Conservation (phyloP, 768 basidiomycete genomes). For the Solioccasus polychromus region DNA sequence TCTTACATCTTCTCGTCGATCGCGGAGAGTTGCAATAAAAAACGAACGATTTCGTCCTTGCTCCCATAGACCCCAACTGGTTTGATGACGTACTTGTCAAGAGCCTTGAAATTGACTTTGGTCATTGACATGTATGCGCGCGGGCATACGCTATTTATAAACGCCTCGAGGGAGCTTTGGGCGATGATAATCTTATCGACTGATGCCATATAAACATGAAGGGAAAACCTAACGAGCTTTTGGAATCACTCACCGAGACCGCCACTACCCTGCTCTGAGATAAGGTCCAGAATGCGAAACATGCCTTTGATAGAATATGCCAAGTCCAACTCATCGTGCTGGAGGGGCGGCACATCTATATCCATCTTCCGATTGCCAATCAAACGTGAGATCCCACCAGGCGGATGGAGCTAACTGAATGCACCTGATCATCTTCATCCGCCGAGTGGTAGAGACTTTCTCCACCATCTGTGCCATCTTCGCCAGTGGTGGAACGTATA, state of each 20-base stretch:
- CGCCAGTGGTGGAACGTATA: neutral
- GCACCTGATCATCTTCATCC: conserved; percentile 14
- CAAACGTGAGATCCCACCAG: neutral
- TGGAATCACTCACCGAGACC: conserved; percentile 42
- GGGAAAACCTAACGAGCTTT: neutral
- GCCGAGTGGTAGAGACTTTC: conserved; percentile 18
- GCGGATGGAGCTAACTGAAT: neutral
- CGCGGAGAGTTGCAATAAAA: conserved; percentile 36
- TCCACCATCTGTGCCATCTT: neutral
- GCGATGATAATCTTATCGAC: conserved; percentile 65
- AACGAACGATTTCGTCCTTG: conserved; percentile 46
- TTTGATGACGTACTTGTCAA: conserved; percentile 45
- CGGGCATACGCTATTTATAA: conserved; percentile 48
- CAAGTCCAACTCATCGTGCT: conserved; percentile 21
- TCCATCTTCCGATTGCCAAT: conserved; percentile 15
- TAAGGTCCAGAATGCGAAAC: conserved; percentile 53
- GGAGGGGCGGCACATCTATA: conserved; percentile 1
- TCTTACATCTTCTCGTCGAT: conserved; percentile 43
- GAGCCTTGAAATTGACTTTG: conserved; percentile 51
- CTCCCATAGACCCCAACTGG: conserved; percentile 60
- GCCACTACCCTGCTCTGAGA: conserved; percentile 48
- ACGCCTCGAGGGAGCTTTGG: conserved; percentile 44
- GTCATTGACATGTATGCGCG: conserved; percentile 54
- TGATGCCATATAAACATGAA: conserved; percentile 17
- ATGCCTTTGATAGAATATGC: conserved; percentile 39